Evolutionary conservation across 108 stramenopile species (phyloP).

Genomic region (Cyclotella kingstonii): DNA sequence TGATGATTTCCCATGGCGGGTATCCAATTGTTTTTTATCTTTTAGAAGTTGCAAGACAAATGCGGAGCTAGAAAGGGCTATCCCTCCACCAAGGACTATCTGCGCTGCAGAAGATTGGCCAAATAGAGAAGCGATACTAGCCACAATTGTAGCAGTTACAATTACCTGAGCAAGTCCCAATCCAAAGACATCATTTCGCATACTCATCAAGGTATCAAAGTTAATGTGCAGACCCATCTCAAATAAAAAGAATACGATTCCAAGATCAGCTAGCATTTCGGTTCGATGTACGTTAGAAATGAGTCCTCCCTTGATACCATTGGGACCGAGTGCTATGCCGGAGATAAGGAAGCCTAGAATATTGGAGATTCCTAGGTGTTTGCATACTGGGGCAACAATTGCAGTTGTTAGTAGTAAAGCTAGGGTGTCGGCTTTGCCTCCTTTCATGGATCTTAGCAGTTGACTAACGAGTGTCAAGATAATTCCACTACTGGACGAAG

Average conservation of each 20-base stretch:
- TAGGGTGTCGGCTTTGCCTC: constrained; percentile 83
- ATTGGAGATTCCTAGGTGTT: constrained; percentile 73
- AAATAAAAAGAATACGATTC: constrained; percentile 95
- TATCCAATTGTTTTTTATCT: constrained; percentile 84
- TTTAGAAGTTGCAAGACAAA: constrained; percentile 91
- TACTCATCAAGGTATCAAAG: constrained; percentile 77
- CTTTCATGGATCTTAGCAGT: constrained; percentile 57
- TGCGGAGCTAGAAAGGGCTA: constrained; percentile 88
- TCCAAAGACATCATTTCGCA: constrained; percentile 90
- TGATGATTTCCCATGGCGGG: constrained; percentile 83
- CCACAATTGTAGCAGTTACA: constrained; percentile 68
- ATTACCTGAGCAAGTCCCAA: constrained; percentile 85
- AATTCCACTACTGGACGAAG: constrained; percentile 16
- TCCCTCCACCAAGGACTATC: constrained; percentile 85
- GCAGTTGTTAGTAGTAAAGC: constrained; percentile 80
- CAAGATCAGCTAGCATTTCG: constrained; percentile 89
- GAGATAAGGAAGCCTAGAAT: constrained; percentile 86
- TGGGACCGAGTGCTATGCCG: constrained; percentile 84
- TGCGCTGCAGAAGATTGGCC: constrained; percentile 68
- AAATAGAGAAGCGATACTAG: constrained; percentile 45
- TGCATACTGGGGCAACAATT: constrained; percentile 84
- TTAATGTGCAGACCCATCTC: constrained; percentile 96
- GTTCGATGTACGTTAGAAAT: constrained; percentile 75
- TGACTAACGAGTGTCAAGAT: constrained; percentile 29
- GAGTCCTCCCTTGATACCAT: constrained; percentile 60